Conservation (phyloP, 2,329 filamentous ascomycete species). For the Venturia aucupariae region DNA sequence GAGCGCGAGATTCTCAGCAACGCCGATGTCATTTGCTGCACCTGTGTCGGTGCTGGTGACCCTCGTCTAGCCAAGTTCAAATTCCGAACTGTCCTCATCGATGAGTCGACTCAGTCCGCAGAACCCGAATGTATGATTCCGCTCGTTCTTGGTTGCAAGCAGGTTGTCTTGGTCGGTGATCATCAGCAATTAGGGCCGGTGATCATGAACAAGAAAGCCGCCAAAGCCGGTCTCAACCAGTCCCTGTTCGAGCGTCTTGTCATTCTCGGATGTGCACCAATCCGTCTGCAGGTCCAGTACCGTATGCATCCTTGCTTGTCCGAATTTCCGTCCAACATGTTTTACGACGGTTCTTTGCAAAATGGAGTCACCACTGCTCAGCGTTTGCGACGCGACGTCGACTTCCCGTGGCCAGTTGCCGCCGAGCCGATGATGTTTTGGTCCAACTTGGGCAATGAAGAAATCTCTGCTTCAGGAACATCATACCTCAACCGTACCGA, state of each 20-base stretch:
- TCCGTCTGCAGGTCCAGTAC: constrained; percentile 92
- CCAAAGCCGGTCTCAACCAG: constrained; percentile 93
- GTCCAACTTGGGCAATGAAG: constrained; percentile 95
- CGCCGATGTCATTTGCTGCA: constrained; percentile 97
- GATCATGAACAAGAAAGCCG: constrained; percentile 99
- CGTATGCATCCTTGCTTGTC: constrained; percentile 98
- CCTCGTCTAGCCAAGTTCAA: constrained; percentile 94
- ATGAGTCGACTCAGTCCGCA: constrained; percentile 95
- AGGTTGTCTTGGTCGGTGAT: constrained; percentile 96
- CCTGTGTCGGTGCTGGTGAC: constrained; percentile 93
- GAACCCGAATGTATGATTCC: constrained; percentile 99
- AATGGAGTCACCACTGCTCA: constrained; percentile 90
- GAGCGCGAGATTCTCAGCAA: constrained; percentile 93
- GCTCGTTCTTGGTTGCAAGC: constrained; percentile 92
- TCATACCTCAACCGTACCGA: constrained; percentile 98
- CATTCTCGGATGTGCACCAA: constrained; percentile 80
- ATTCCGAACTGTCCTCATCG: constrained; percentile 94
- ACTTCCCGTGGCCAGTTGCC: constrained; percentile 93
- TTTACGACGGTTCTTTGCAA: constrained; percentile 94
- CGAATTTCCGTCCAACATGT: constrained; percentile 98
- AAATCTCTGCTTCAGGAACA: constrained; percentile 94
- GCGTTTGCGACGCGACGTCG: constrained; percentile 81
- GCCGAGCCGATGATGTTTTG: constrained; percentile 99
- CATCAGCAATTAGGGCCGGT: constrained; percentile 97
- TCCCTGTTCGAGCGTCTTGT: constrained; percentile 97